Evolutionary conservation across 225 moss, liverwort and hornwort genomes (phyloP).

Genomic region (Pseudisothecium myosuroides): DNA sequence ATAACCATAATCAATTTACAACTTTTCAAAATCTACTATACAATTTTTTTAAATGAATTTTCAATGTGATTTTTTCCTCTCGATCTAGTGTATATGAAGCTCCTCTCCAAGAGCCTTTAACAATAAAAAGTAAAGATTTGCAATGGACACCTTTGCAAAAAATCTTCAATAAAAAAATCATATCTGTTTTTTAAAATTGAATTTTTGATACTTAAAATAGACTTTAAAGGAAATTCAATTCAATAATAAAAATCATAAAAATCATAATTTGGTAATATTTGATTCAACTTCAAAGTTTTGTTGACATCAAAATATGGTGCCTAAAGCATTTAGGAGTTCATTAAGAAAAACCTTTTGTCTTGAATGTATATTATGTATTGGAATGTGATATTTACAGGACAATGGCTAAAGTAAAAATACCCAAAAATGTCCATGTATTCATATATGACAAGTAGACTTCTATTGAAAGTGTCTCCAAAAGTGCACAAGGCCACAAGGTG

Average conservation of each 20-base stretch:
- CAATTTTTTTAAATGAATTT: neutral
- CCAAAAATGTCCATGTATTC: fast-evolving
- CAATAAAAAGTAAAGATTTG: neutral
- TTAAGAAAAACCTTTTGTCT: neutral
- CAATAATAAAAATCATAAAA: no score
- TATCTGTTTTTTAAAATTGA: fast-evolving
- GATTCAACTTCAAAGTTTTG: neutral
- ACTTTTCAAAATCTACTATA: neutral
- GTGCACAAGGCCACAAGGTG: neutral
- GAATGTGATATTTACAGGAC: neutral
- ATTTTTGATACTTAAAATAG: neutral
- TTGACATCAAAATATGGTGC: fast-evolving
- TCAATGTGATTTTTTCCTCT: neutral
- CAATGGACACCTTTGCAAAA: neutral
- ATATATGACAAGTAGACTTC: neutral
- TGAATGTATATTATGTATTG: neutral
- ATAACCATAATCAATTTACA: neutral
- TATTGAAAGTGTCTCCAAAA: neutral
- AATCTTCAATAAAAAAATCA: neutral
- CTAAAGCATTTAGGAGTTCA: fast-evolving
- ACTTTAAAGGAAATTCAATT: fast-evolving
- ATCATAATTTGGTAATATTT: no score
- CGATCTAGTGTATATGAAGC: neutral
- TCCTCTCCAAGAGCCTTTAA: neutral
- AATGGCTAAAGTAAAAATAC: neutral